A percentile compares a stretch with the other conserved stretches of the same genome.
Conservation (phyloP, 2,329 filamentous ascomycete genomes). For the Penicillium expansum region DNA sequence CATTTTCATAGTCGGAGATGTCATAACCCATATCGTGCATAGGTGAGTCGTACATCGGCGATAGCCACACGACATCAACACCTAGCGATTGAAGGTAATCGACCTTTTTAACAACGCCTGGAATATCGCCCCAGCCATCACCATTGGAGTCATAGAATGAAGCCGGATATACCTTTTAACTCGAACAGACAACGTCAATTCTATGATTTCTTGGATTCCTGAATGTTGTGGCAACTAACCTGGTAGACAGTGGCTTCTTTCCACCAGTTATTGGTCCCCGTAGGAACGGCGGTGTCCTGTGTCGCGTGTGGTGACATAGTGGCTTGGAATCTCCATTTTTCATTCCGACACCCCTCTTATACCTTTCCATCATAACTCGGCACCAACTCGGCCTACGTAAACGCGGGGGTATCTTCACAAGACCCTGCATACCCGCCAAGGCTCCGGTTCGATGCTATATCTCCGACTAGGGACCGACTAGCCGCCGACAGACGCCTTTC, state of each 20-base stretch:
- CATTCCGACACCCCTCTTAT: neutral
- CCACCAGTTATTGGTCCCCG: constrained; percentile 34
- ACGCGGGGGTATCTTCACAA: neutral
- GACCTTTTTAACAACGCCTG: constrained; percentile 61
- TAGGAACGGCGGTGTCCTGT: constrained; percentile 12
- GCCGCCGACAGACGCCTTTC: constrained; percentile 5
- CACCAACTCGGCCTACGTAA: constrained; percentile 1
- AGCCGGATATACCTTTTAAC: constrained; percentile 25
- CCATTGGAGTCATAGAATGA: constrained; percentile 54
- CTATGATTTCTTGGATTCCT: neutral
- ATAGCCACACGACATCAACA: constrained; percentile 65
- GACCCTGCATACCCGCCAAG: constrained; percentile 5
- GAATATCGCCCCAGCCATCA: constrained; percentile 64
- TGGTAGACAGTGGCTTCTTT: constrained; percentile 38
- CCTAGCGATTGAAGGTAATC: constrained; percentile 62
- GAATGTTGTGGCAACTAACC: constrained; percentile 1
- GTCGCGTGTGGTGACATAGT: constrained; percentile 20
- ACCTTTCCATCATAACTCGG: neutral
- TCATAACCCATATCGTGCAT: constrained; percentile 70
- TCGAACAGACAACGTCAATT: neutral
- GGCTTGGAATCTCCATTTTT: neutral
- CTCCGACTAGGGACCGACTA: constrained; percentile 16
- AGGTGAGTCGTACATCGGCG: constrained; percentile 63
- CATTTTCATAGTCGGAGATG: constrained; percentile 62
- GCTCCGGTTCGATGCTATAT: neutral